Evolutionary conservation across 768 basidiomycete species (phyloP).

Genomic region (Panaeolus papilionaceus): DNA sequence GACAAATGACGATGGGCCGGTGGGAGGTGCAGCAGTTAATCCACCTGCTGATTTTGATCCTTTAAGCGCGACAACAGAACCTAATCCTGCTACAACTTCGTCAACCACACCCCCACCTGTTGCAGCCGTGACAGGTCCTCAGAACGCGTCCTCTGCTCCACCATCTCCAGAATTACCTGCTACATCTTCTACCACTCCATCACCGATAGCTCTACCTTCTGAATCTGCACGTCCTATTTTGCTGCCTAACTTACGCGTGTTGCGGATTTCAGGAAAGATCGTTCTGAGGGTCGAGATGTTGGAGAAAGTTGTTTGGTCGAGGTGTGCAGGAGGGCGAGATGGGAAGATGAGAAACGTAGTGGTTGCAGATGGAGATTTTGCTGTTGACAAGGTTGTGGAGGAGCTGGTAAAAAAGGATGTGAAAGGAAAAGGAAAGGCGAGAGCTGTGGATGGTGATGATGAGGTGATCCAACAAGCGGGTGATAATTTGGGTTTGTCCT

Average conservation of each 20-base stretch:
- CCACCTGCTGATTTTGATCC: background rate
- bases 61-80: background rate
- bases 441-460: background rate
- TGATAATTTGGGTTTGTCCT: background rate
- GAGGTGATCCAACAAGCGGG: background rate
- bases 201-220: background rate
- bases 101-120: background rate
- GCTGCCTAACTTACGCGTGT: background rate
- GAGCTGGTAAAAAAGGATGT: background rate
- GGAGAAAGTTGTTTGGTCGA: constrained; percentile 1
- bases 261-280: constrained; percentile 1
- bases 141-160: background rate
- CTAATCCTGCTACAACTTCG: background rate
- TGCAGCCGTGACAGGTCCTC: background rate
- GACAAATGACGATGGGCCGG: background rate
- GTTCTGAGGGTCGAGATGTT: background rate
- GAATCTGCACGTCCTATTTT: background rate
- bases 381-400: background rate
- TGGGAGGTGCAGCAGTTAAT: background rate
- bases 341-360: background rate
- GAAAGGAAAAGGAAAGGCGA: constrained; percentile 2
- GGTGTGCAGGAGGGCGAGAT: background rate
- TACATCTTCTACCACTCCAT: background rate
- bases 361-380: background rate
- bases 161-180: background rate